Evolutionary conservation across 2,329 filamentous ascomycete species (phyloP), one percentile per base, ranked within the genome.

Genomic region (Ophiostoma sp.): DNA sequence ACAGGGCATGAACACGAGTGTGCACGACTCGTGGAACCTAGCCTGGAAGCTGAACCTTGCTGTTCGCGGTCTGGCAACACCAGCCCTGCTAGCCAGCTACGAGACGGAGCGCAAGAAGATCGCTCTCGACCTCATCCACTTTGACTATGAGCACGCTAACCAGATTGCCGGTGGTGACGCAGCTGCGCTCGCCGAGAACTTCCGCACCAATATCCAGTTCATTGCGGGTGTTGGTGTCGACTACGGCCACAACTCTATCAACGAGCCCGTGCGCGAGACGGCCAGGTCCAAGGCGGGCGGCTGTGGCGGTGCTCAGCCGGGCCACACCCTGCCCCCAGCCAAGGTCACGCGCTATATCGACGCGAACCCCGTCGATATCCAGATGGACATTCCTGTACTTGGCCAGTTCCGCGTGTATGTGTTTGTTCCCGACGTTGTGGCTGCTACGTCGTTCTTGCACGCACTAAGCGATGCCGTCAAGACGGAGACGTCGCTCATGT

Each of bases 361-460:
- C 76, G 87, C 89, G 5, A 93, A 93, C 73, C 89, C 89, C 0
- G 85, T 93, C 47, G 88, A 93, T 72, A 79, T 93, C 38, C 89
- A 93, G 75, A 85, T 92, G 8, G 90, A 92, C 74, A 90, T 93
- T 49, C 90, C 90, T 1, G 84, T 91, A 75, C 80, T 92, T 5
- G 88, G 90, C n/a, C 90, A 93, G 74, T 93, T 93, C 79, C 84
- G 88, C 63, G 84, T 92, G 62, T 92, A 90, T 76, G 82, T 92
- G 69, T 83, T 93, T 69, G 84, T 86, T 68, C 85, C 84, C 72
- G 82, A 91, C 73, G 79, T 91, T 80, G 38, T 81, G 2, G 0
- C 79, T 78, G 67, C 77, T 79, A 79, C 79, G 65, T 77, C 79
- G 0, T 91, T 91, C 76, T 78, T 92, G n/a, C 78, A 82, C 3